These are phyloP conservation scores for Fusarium foetens DNA, from an alignment of 2,329 filamentous ascomycete species.

Conservation along the genomic window DNA sequence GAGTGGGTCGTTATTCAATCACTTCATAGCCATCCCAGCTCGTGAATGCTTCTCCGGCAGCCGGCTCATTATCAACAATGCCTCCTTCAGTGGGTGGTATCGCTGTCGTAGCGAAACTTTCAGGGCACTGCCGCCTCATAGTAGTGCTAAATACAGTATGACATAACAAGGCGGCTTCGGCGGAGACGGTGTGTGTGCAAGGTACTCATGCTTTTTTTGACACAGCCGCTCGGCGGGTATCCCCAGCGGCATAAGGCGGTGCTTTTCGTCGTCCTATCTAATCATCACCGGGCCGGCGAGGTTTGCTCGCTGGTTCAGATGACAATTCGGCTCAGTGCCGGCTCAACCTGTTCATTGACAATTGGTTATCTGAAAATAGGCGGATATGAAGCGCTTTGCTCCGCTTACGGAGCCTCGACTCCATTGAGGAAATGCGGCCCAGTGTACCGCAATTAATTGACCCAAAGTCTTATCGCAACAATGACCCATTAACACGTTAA, in stretches of 20 bases:
- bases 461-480: slow-evolving; percentile 23
- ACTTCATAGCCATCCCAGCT: slow-evolving; percentile 14
- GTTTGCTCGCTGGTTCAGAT: slow-evolving; percentile 31
- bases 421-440: not conserved
- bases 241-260: slow-evolving; percentile 38
- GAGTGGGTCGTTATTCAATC: not conserved
- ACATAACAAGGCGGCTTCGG: slow-evolving; percentile 42
- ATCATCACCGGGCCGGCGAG: slow-evolving; percentile 39
- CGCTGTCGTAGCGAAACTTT: slow-evolving; percentile 11
- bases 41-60: slow-evolving; percentile 15
- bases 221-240: slow-evolving; percentile 40
- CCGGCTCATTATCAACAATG: not conserved
- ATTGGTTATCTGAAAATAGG: slow-evolving; percentile 15
- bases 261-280: slow-evolving; percentile 22
- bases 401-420: slow-evolving; percentile 24
- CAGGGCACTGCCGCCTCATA: slow-evolving; percentile 26
- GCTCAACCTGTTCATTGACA: slow-evolving; percentile 6
- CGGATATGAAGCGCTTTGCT: slow-evolving; percentile 15
- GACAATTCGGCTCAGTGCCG: slow-evolving; percentile 16
- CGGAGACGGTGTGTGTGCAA: slow-evolving; percentile 33
- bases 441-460: slow-evolving; percentile 8
- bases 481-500: slow-evolving; percentile 9
- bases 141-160: slow-evolving; percentile 22
- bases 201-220: slow-evolving; percentile 2
- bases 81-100: slow-evolving; percentile 1